A percentile compares a stretch with the other conserved stretches of the same genome.
phyloP scores from a whole-genome alignment of 805 yeast genomes.

The Nakazawaea wyomingensis region DNA sequence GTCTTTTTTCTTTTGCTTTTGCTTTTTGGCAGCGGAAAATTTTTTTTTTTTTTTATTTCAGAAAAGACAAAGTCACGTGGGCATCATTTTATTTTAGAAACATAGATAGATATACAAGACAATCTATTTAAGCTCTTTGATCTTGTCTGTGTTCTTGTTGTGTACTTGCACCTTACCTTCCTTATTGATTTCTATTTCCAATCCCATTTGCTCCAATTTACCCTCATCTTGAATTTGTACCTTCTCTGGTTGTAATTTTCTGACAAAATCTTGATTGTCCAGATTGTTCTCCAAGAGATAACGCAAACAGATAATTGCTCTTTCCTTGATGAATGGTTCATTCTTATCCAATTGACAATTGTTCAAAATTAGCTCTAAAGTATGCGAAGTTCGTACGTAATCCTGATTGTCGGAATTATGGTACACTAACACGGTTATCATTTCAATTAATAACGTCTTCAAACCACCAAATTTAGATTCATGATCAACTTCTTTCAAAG shows the following conservation, averaged over 20 bases:
- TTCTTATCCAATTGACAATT: conserved; percentile 82
- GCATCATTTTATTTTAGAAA: too few species aligned
- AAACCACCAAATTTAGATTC: conserved; percentile 53
- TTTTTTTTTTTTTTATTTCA: neutral
- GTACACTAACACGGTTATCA: conserved; percentile 53
- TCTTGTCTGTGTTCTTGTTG: conserved; percentile 18
- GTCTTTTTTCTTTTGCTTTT: neutral
- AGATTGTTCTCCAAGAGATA: conserved; percentile 59
- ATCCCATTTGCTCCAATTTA: conserved; percentile 63
- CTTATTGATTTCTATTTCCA: conserved; percentile 58
- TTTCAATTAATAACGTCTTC: conserved; percentile 62
- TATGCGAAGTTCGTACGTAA: conserved; percentile 55
- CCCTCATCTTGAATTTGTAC: conserved; percentile 54
- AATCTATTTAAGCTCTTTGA: conserved; percentile 8
- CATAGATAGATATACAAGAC: too few species aligned
- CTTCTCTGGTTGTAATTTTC: conserved; percentile 68
- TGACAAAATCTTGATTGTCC: conserved; percentile 72
- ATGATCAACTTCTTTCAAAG: conserved; percentile 24
- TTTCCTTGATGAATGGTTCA: conserved; percentile 84
- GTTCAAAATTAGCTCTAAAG: conserved; percentile 65
- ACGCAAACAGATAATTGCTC: conserved; percentile 74
- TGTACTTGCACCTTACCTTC: conserved; percentile 67
- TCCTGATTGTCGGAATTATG: conserved; percentile 60
- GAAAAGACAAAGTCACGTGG: neutral
- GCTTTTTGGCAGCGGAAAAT: neutral